Conservation (phyloP, 345 rosid species). For the Eucalyptus grandis region DNA sequence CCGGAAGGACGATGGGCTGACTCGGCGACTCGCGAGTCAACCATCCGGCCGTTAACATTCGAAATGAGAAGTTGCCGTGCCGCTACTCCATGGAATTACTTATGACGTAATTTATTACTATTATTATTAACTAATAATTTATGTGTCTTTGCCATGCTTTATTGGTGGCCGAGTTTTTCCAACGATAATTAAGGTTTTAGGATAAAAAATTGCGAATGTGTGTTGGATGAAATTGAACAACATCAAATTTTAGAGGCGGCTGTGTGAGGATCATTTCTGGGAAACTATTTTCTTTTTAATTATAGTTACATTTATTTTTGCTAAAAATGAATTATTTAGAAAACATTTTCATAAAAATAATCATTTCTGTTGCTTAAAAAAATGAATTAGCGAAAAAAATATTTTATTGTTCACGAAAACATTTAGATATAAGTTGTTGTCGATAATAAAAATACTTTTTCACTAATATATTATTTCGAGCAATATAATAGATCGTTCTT, state of each 20-base stretch:
- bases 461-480: neutral
- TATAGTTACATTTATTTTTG: too few relatives aligned
- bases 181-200: neutral
- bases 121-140: neutral
- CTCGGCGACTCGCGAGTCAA: neutral
- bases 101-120: neutral
- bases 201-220: neutral
- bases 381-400: too few relatives aligned
- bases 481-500: rapidly evolving
- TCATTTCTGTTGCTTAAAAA: rapidly evolving
- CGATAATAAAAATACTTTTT: neutral
- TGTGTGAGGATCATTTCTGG: neutral
- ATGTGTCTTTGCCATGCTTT: neutral
- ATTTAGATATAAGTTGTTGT: rapidly evolving
- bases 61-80: neutral
- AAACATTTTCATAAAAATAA: neutral
- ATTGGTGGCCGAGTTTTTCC: neutral
- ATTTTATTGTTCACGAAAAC: rapidly evolving
- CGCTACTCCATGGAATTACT: neutral
- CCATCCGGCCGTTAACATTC: neutral
- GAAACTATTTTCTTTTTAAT: neutral
- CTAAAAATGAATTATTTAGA: neutral
- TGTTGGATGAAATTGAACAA: neutral
- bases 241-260: neutral
- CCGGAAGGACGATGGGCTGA: neutral